phyloP scores from a whole-genome alignment of 1,284 basidiomycete species.

The Fomitopsis palustris region DNA sequence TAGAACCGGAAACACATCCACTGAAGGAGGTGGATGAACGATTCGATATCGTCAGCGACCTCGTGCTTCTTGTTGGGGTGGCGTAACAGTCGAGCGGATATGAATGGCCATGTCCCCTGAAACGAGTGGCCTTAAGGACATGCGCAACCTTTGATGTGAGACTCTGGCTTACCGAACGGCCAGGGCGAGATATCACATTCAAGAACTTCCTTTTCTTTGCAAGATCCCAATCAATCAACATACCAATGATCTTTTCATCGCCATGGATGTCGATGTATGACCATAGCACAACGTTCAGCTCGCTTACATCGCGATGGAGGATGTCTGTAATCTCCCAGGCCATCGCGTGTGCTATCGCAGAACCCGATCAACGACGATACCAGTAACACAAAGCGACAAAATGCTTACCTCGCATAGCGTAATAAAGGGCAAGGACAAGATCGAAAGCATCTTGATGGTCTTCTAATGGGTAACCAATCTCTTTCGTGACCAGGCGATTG shows the following conservation, averaged over 20 bases:
- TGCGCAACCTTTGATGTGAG: background rate
- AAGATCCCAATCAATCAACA: conserved; percentile 7
- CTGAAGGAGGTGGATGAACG: conserved; percentile 5
- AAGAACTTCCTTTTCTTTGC: background rate
- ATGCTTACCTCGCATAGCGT: conserved; percentile 4
- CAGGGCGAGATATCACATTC: background rate
- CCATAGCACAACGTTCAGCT: conserved; percentile 1
- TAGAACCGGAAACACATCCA: conserved; percentile 3
- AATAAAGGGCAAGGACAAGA: background rate
- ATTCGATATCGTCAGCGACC: conserved; percentile 10
- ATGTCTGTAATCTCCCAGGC: background rate
- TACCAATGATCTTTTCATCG: background rate
- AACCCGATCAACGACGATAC: background rate
- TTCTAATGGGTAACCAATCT: conserved; percentile 5
- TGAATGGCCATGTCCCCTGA: conserved; percentile 13
- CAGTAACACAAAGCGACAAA: background rate
- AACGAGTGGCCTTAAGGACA: background rate
- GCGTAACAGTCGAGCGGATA: conserved; percentile 3
- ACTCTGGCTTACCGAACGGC: background rate
- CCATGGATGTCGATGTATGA: background rate
- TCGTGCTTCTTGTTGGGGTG: conserved; percentile 2
- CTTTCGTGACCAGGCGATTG: conserved; percentile 5
- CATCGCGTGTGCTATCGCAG: background rate
- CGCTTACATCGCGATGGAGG: conserved; percentile 7
- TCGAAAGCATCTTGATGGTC: conserved; percentile 1